Conservation (phyloP, 2,329 filamentous ascomycete species). For the Blastomyces percursus region DNA sequence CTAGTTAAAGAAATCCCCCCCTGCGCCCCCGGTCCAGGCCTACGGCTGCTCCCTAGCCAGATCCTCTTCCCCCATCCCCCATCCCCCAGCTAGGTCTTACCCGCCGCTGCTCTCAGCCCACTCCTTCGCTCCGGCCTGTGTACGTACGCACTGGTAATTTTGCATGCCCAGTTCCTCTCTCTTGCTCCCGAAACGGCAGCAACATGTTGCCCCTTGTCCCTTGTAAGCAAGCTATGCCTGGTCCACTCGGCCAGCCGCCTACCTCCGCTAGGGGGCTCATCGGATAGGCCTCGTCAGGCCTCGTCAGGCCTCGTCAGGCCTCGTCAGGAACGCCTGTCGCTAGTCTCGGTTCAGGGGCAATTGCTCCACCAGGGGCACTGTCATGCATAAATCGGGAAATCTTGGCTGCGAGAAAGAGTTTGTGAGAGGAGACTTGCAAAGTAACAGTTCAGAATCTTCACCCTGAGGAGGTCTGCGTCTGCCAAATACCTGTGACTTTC, state of each 20-base stretch:
- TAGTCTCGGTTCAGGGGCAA: neutral
- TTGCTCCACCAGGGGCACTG: neutral
- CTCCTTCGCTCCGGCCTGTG: neutral
- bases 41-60: neutral
- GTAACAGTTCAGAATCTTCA: neutral
- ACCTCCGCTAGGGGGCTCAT: neutral
- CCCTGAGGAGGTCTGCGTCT: too few relatives aligned
- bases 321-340: neutral
- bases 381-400: neutral
- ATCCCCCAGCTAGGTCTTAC: neutral
- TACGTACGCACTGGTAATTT: neutral
- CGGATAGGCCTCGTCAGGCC: neutral
- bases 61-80: neutral
- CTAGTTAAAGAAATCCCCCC: neutral
- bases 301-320: neutral
- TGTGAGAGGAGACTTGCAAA: neutral
- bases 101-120: neutral
- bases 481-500: too few relatives aligned
- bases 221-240: too few relatives aligned
- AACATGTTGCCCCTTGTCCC: neutral
- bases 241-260: neutral
- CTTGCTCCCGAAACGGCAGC: neutral
- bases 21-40: neutral
- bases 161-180: neutral
- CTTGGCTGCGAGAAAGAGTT: neutral